These are phyloP conservation scores for Arabis hirsuta DNA, from an alignment of 345 rosid species.

Conservation along the genomic window DNA sequence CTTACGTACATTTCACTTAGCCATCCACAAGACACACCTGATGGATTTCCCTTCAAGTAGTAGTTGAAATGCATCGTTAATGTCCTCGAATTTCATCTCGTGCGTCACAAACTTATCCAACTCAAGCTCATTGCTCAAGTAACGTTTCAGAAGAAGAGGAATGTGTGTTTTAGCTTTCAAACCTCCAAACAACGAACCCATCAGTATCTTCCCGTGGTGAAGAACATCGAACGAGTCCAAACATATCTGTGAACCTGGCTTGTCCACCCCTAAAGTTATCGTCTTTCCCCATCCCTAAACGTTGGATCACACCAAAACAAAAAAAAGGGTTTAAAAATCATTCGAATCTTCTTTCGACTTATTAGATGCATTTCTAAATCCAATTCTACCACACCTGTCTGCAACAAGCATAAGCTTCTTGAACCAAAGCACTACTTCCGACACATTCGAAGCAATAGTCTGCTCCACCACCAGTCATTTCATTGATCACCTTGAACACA, in stretches of 20 bases:
- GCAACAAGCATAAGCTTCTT: constrained; percentile 72
- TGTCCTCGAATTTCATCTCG: constrained; percentile 69
- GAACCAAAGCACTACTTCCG: constrained; percentile 60
- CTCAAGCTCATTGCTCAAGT: constrained; percentile 68
- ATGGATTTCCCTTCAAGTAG: constrained; percentile 63
- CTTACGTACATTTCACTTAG: constrained; percentile 38
- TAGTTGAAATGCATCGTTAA: constrained; percentile 72
- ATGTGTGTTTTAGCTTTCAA: constrained; percentile 81
- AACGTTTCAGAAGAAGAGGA: constrained; percentile 74
- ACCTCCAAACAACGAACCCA: constrained; percentile 79
- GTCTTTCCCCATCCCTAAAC: constrained; percentile 93
- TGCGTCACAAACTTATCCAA: constrained; percentile 84
- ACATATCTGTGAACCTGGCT: constrained; percentile 59
- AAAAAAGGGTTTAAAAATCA: neutral
- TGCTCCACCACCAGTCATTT: constrained; percentile 81
- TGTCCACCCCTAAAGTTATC: constrained; percentile 75
- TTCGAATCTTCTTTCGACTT: neutral
- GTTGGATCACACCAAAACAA: neutral
- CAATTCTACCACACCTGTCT: constrained; percentile 53
- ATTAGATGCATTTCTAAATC: neutral
- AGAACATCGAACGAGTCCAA: constrained; percentile 63
- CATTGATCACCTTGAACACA: constrained; percentile 53
- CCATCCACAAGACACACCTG: constrained; percentile 82
- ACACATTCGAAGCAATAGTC: constrained; percentile 87
- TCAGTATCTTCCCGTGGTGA: constrained; percentile 57